Evolutionary conservation across 2,329 filamentous ascomycete genomes (phyloP).

Genomic region (Colletotrichum lupini): DNA sequence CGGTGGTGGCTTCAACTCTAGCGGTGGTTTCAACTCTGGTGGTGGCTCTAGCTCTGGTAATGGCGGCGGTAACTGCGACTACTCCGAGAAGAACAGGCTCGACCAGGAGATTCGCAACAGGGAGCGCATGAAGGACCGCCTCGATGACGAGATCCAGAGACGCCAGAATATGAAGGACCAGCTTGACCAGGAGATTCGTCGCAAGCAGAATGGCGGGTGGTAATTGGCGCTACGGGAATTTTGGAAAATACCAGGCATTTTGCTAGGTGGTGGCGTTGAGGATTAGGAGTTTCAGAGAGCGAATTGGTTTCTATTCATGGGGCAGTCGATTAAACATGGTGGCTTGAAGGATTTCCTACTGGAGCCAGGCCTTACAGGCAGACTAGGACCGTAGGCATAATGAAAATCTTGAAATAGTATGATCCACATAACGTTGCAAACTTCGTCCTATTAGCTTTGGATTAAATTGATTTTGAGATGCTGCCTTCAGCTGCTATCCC

Average conservation of each 20-base stretch:
- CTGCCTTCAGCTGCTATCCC: too few species aligned
- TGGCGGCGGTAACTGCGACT: background rate
- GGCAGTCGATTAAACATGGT: background rate
- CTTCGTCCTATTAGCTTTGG: too few species aligned
- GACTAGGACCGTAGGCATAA: too few species aligned
- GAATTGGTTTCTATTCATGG: too few species aligned
- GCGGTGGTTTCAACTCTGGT: background rate
- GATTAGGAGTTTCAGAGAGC: background rate
- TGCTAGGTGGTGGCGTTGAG: background rate
- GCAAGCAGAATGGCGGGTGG: background rate
- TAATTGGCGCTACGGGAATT: background rate
- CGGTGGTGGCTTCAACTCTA: background rate
- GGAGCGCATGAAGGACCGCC: constrained; percentile 39
- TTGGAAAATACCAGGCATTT: too few species aligned
- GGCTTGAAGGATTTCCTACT: background rate
- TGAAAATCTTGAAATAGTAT: too few species aligned
- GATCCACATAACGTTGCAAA: background rate
- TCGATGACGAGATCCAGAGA: constrained; percentile 30
- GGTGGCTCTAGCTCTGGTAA: background rate
- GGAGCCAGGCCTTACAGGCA: too few species aligned
- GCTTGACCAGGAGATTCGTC: constrained; percentile 15
- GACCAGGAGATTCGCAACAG: constrained; percentile 45
- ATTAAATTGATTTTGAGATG: too few species aligned
- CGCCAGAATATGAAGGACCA: constrained; percentile 15
- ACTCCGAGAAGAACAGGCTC: background rate